Conservation (phyloP, 331 rosid species). For the Phaseolus coccineus region DNA sequence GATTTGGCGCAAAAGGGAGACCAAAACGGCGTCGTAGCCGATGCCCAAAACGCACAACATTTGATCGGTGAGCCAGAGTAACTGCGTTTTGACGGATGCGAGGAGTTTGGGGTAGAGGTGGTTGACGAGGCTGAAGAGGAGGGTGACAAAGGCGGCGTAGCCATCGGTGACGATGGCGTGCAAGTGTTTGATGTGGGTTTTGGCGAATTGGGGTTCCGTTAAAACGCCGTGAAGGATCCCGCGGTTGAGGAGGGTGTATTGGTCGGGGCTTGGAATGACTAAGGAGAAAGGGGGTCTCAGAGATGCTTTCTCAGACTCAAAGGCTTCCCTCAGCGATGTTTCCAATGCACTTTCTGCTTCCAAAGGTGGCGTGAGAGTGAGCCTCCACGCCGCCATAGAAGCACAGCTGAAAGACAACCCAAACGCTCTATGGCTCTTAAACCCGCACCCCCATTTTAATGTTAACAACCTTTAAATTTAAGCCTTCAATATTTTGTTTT, state of each 20-base stretch:
- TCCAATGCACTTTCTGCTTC: constrained; percentile 63
- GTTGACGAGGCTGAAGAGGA: constrained; percentile 50
- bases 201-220: constrained; percentile 61
- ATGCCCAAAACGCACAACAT: constrained; percentile 62
- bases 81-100: constrained; percentile 53
- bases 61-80: constrained; percentile 61
- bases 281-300: constrained; percentile 71
- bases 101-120: constrained; percentile 65
- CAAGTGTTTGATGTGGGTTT: constrained; percentile 73
- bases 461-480: too few relatives aligned
- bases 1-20: constrained; percentile 71
- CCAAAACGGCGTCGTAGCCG: constrained; percentile 60
- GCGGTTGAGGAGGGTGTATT: constrained; percentile 60
- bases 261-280: constrained; percentile 57
- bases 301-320: constrained; percentile 53
- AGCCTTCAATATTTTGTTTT: too few relatives aligned
- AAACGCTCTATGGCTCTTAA: too few relatives aligned
- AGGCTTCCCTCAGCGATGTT: constrained; percentile 57
- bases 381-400: constrained; percentile 56
- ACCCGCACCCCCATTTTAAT: not conserved
- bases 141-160: constrained; percentile 51
- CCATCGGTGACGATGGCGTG: constrained; percentile 78
- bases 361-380: constrained; percentile 40
- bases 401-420: too few relatives aligned
- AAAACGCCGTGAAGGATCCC: constrained; percentile 68